Percentiles rank a stretch among this genome's conserved stretches.
Evolutionary conservation across 805 yeast genomes (phyloP).

Genomic region (Saccharomycopsis sp.): DNA sequence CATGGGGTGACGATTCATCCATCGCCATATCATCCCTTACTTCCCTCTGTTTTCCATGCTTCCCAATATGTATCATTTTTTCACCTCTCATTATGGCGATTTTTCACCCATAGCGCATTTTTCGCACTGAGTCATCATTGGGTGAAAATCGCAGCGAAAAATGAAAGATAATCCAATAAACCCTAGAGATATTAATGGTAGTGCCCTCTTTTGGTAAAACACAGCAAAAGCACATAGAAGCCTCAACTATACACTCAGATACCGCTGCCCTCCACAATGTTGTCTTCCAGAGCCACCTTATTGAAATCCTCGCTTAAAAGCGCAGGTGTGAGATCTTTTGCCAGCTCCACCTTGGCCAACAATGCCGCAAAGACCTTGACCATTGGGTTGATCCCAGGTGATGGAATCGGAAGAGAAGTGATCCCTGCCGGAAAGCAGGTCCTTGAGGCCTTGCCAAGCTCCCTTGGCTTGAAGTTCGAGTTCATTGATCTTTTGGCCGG

Average conservation of each 20-base stretch:
- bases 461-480: conserved; percentile 71
- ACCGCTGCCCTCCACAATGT: neutral
- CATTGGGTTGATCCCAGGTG: conserved; percentile 87
- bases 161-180: too few species aligned
- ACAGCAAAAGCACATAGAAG: too few species aligned
- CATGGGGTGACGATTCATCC: neutral
- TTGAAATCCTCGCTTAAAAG: neutral
- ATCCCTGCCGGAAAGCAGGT: conserved; percentile 93
- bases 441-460: conserved; percentile 73
- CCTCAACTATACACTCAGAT: neutral
- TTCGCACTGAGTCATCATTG: neutral
- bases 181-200: too few species aligned
- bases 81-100: neutral
- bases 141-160: neutral
- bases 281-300: neutral
- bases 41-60: too few species aligned
- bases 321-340: neutral
- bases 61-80: too few species aligned
- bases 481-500: conserved; percentile 91
- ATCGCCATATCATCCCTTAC: neutral
- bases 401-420: conserved; percentile 96
- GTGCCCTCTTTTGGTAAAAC: too few species aligned
- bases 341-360: conserved; percentile 16
- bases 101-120: neutral
- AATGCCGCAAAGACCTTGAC: conserved; percentile 41